phyloP scores from a whole-genome alignment of 2,329 filamentous ascomycete genomes.

The Lizonia empirigonia region DNA sequence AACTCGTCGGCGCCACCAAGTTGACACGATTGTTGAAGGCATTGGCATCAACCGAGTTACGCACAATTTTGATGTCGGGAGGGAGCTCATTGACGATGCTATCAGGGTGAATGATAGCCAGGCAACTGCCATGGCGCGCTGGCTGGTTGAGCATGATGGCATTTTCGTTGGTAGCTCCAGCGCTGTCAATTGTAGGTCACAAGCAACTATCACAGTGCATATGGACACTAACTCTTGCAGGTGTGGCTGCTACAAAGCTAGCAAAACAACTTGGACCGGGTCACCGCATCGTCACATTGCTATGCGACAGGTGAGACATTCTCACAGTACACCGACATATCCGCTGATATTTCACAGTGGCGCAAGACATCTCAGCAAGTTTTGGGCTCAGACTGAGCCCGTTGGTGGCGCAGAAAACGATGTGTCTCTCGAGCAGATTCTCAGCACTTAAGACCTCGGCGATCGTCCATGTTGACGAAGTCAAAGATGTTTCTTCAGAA shows the following conservation, averaged over 20 bases:
- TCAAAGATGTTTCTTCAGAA: not conserved
- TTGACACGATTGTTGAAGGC: slow-evolving; percentile 95
- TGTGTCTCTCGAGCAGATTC: slow-evolving; percentile 63
- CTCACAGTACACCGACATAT: not conserved
- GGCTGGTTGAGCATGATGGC: slow-evolving; percentile 93
- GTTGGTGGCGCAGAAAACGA: slow-evolving; percentile 59
- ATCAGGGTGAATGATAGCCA: slow-evolving; percentile 87
- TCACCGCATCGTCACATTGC: slow-evolving; percentile 74
- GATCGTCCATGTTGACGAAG: not conserved
- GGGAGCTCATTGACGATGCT: slow-evolving; percentile 87
- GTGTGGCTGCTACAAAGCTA: slow-evolving; percentile 72
- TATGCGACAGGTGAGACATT: slow-evolving; percentile 66
- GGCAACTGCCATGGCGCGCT: slow-evolving; percentile 91
- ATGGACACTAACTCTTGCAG: slow-evolving; percentile 32
- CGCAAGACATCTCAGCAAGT: slow-evolving; percentile 81
- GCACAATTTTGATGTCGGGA: slow-evolving; percentile 85
- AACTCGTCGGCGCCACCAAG: slow-evolving; percentile 84
- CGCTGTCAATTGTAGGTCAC: slow-evolving; percentile 81
- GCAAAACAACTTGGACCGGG: slow-evolving; percentile 68
- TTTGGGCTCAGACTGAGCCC: slow-evolving; percentile 76
- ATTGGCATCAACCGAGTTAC: slow-evolving; percentile 96
- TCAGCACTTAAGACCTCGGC: slow-evolving; percentile 41
- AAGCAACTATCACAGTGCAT: slow-evolving; percentile 1
- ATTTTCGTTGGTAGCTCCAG: slow-evolving; percentile 94
- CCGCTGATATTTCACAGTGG: slow-evolving; percentile 52